Conservation (phyloP, 2,329 filamentous ascomycete species). For the Paecilomyces niveus region DNA sequence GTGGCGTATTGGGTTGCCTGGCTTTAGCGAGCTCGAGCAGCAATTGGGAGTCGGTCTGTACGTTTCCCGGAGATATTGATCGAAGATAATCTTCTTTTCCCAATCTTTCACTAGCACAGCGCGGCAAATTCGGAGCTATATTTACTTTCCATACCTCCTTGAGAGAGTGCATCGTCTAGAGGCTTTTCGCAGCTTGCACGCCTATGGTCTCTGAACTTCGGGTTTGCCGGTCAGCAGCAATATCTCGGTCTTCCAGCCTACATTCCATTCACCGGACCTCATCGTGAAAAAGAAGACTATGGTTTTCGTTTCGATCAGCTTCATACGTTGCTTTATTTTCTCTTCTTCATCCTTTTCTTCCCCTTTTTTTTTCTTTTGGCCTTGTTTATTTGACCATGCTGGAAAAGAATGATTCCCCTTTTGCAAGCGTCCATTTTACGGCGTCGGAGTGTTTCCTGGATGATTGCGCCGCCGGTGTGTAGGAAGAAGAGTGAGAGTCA, state of each 20-base stretch:
- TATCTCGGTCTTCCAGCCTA: not conserved
- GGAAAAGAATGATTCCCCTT: constrained; percentile 16
- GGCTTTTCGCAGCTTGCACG: not conserved
- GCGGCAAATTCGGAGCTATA: not conserved
- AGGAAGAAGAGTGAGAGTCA: constrained; percentile 17
- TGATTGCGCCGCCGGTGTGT: constrained; percentile 19
- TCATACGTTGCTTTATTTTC: constrained; percentile 3
- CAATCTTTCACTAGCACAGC: constrained; percentile 5
- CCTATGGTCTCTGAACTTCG: not conserved
- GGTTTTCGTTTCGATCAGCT: not conserved
- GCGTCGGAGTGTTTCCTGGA: constrained; percentile 21
- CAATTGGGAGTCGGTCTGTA: constrained; percentile 33
- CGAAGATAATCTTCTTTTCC: constrained; percentile 12
- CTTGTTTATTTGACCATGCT: constrained; percentile 9
- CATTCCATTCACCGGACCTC: not conserved
- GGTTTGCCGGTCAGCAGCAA: not conserved
- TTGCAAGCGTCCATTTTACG: constrained; percentile 18
- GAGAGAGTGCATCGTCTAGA: not conserved
- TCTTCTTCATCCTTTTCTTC: constrained; percentile 12
- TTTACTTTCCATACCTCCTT: constrained; percentile 12
- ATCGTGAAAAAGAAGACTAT: not conserved
- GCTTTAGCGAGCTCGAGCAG: constrained; percentile 34
- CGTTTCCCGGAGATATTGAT: constrained; percentile 29
- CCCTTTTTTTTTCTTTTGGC: constrained; percentile 7
- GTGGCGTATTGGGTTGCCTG: constrained; percentile 33